phyloP scores from a whole-genome alignment of 2,329 filamentous ascomycete genomes.

The Penicillium verrucosum region DNA sequence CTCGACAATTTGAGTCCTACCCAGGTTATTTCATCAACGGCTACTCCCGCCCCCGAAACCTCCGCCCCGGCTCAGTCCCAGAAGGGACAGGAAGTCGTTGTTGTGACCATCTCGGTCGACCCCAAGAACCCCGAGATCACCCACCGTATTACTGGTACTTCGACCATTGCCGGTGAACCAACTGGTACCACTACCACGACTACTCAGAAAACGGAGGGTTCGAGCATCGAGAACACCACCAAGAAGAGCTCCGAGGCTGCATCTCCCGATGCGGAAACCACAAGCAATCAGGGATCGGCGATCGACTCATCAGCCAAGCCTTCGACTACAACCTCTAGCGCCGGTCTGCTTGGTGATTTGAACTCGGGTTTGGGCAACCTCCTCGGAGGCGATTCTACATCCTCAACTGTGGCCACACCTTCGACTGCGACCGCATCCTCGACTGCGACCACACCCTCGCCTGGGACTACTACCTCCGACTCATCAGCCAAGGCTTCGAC shows the following conservation, averaged over 20 bases:
- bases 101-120: conserved; percentile 20
- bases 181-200: conserved; percentile 8
- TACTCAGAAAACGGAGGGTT: conserved; percentile 1
- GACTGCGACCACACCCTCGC: not conserved
- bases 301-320: conserved; percentile 1
- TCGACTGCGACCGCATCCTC: not conserved
- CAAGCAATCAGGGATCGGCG: not conserved
- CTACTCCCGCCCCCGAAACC: not conserved
- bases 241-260: not conserved
- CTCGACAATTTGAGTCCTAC: conserved; percentile 1
- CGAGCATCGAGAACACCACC: not conserved
- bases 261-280: not conserved
- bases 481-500: conserved; percentile 3
- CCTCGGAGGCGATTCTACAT: not conserved
- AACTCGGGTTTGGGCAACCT: not conserved
- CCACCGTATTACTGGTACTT: conserved; percentile 20
- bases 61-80: not conserved
- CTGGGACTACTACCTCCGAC: not conserved
- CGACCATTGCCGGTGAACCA: conserved; percentile 10
- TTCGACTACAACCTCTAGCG: not conserved
- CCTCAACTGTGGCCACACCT: not conserved
- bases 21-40: not conserved
- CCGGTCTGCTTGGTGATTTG: not conserved
- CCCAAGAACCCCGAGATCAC: conserved; percentile 12
- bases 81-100: conserved; percentile 18